A percentile compares a stretch with the other conserved stretches of the same genome.
Evolutionary conservation across 2,329 filamentous ascomycete species (phyloP).

Genomic region (Fusarium pininemorale): DNA sequence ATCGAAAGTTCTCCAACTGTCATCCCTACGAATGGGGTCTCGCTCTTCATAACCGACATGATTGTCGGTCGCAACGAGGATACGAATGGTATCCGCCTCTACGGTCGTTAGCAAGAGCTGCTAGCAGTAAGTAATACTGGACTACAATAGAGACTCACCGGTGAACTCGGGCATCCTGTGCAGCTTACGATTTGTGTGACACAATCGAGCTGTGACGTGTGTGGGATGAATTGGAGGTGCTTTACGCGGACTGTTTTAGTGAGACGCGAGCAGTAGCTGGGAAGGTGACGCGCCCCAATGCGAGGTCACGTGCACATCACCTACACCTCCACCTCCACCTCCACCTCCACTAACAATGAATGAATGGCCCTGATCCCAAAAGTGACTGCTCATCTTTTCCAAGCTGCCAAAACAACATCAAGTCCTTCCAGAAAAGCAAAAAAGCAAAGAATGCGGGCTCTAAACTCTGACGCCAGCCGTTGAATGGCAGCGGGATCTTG

Average conservation of each 20-base stretch:
- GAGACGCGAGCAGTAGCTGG: constrained; percentile 22
- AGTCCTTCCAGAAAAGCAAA: constrained; percentile 22
- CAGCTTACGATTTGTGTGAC: not conserved
- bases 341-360: not conserved
- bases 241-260: constrained; percentile 32
- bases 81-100: constrained; percentile 87
- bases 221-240: not conserved
- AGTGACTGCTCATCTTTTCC: constrained; percentile 27
- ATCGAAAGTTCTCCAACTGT: constrained; percentile 96
- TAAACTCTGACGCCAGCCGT: constrained; percentile 1
- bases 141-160: constrained; percentile 27
- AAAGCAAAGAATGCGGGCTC: not conserved
- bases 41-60: constrained; percentile 97
- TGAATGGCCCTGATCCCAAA: not conserved
- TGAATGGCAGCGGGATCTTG: constrained; percentile 25
- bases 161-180: constrained; percentile 44
- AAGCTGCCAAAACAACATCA: not conserved
- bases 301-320: constrained; percentile 43
- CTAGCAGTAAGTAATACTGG: not conserved
- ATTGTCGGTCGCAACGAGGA: constrained; percentile 93
- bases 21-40: constrained; percentile 92
- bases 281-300: constrained; percentile 40
- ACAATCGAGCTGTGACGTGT: constrained; percentile 3
- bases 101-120: constrained; percentile 16
- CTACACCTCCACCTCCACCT: not conserved